Base-by-base conservation (phyloP, 1,139 yeast species). In the Geotrichum fermentans region DNA sequence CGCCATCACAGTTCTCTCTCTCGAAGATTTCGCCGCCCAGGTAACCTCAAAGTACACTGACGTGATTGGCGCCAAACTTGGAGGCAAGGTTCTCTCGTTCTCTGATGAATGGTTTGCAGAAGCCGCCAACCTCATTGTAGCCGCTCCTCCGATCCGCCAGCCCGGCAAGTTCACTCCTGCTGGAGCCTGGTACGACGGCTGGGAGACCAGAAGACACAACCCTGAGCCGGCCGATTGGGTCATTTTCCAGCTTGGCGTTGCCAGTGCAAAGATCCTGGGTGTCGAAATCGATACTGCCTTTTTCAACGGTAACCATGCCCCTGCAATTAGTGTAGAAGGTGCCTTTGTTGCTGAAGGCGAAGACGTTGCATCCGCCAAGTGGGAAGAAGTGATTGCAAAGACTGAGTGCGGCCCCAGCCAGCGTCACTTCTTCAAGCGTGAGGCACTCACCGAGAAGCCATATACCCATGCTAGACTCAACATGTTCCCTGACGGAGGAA, bases 151-250 rank as follows among this genome's bases (percentile, higher is more conserved):
- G 3, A 77, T 87, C 51, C 74, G 94, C 61, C 95, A 87, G 61
- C 83, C 86, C 20, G 82, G 89, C 17, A 73, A 77, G 60, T 90
- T 87, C 68, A 79, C 84, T 3, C 83, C 79, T 56, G 79, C 90
- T 3, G 97, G 97, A 48, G 96, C 96, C 4, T 89, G 97, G 96
- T 90, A 86, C 64, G 97, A 90, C 60, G 97, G 97, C 14, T 90
- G 97, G 97, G 97, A 90, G 68, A 89, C 97, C 20, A 77, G 97
- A 65, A 78, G 97, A 68, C 97, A 90, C 72, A 90, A 90, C 67
- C 69, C 79, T 1, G 83, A 74, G 53, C 88, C 80, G 50, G 85
- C 87, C 38, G 97, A 90, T 62, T 89, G 90, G 85, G 96, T 85
- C 26, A 73, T 86, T 36, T 71, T 90, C 66, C 76, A 79, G 64